Conservation (phyloP, 306 rosid species). For the Urtica urens region DNA sequence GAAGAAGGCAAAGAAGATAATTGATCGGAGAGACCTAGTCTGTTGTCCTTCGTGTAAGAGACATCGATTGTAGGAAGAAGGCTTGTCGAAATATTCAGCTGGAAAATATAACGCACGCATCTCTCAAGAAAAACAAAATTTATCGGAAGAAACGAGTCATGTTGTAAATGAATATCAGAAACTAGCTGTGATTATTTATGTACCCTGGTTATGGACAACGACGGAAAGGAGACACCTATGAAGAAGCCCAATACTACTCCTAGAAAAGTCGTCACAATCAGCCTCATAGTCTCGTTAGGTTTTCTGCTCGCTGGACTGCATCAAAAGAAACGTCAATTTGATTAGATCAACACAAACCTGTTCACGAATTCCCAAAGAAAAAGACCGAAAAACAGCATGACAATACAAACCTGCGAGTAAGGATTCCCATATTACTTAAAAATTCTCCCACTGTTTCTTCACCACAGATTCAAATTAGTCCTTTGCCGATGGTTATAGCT, state of each 20-base stretch:
- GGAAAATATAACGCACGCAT: slow-evolving; percentile 22
- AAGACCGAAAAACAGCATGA: slow-evolving; percentile 15
- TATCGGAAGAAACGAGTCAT: slow-evolving; percentile 10
- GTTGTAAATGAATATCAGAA: not conserved
- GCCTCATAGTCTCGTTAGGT: slow-evolving; percentile 79
- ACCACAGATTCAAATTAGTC: slow-evolving; percentile 28
- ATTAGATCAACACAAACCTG: no score
- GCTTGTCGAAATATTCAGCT: slow-evolving; percentile 68
- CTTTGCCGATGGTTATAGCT: slow-evolving; percentile 17
- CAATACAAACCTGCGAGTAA: slow-evolving; percentile 59
- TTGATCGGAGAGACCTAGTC: slow-evolving; percentile 24
- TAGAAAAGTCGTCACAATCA: slow-evolving; percentile 61
- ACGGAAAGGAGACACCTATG: slow-evolving; percentile 76
- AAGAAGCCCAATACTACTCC: slow-evolving; percentile 85
- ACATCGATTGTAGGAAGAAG: slow-evolving; percentile 54
- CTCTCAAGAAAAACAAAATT: not conserved
- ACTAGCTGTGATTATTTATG: not conserved
- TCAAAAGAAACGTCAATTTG: slow-evolving; percentile 27
- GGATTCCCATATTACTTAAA: slow-evolving; percentile 64
- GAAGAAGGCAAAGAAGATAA: slow-evolving; percentile 22
- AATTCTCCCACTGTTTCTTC: slow-evolving; percentile 28
- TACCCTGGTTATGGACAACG: slow-evolving; percentile 77
- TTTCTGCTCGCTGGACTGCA: slow-evolving; percentile 62
- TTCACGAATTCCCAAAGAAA: no score
- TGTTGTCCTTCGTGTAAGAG: slow-evolving; percentile 31